These are phyloP conservation scores for Aplosporella prunicola DNA, from an alignment of 2,329 filamentous ascomycete species.

Conservation along the genomic window DNA sequence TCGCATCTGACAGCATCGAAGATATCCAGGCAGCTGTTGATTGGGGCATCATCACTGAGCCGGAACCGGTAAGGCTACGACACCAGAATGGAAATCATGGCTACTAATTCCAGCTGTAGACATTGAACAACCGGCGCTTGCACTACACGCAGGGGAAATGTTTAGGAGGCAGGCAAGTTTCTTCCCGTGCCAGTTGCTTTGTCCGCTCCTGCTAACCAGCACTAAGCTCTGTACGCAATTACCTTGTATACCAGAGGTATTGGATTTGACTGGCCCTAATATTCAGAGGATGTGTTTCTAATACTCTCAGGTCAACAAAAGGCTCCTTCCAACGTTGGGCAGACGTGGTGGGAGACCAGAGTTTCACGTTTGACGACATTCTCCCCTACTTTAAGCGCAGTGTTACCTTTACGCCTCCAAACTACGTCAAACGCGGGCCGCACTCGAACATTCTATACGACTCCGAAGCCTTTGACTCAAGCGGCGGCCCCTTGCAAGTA, in stretches of 20 bases:
- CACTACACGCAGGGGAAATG: conserved; percentile 1
- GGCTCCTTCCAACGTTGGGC: conserved; percentile 18
- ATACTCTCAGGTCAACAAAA: conserved; percentile 14
- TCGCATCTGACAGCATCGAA: neutral
- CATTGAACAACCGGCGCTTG: neutral
- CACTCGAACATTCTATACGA: conserved; percentile 19
- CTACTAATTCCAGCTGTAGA: neutral
- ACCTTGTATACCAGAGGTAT: too few relatives aligned
- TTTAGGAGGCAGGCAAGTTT: conserved; percentile 9
- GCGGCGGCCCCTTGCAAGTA: conserved; percentile 15
- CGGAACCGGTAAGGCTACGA: neutral
- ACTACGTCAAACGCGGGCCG: conserved; percentile 16
- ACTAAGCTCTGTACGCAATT: too few relatives aligned
- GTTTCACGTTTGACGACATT: conserved; percentile 19
- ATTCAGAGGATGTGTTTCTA: conserved; percentile 11
- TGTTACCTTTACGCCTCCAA: conserved; percentile 19
- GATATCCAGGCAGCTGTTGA: conserved; percentile 6
- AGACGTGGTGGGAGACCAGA: conserved; percentile 18
- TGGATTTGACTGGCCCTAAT: too few relatives aligned
- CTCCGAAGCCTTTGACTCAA: too few relatives aligned
- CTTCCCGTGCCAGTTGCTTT: conserved; percentile 15
- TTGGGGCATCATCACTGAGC: conserved; percentile 5
- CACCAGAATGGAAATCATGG: neutral
- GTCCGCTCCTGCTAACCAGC: too few relatives aligned
- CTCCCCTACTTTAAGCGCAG: conserved; percentile 18